These are phyloP conservation scores for Obelidium mucronatum DNA, from an alignment of 192 early-diverging fungal species.

Conservation along the genomic window DNA sequence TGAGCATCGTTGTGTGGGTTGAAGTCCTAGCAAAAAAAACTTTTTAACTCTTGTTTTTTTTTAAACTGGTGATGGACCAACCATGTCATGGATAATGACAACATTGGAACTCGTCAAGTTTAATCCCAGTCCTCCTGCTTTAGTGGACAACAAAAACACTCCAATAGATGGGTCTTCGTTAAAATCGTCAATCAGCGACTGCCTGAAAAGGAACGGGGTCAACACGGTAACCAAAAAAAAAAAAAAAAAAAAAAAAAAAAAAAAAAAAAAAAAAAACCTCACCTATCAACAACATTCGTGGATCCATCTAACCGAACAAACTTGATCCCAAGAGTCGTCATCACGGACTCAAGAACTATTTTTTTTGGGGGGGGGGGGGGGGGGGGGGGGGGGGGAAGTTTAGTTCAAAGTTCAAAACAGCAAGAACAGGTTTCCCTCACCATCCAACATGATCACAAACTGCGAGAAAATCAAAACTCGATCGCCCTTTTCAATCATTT, in stretches of 20 bases:
- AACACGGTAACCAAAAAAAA: slow-evolving; percentile 7
- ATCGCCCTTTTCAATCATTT: slow-evolving; percentile 56
- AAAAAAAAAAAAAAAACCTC: neutral
- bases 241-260: neutral
- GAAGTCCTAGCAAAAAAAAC: slow-evolving; percentile 63
- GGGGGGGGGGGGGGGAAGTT: neutral
- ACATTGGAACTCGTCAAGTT: slow-evolving; percentile 95
- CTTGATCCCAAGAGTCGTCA: slow-evolving; percentile 43
- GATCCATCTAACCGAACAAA: slow-evolving; percentile 49
- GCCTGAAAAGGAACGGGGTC: slow-evolving; percentile 13
- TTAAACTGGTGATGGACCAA: slow-evolving; percentile 6
- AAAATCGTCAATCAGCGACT: slow-evolving; percentile 80
- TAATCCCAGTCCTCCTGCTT: slow-evolving; percentile 96
- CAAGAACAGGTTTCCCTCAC: neutral
- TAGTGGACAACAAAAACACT: slow-evolving; percentile 93
- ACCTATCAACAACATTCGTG: slow-evolving; percentile 44
- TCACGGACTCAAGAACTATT: slow-evolving; percentile 57
- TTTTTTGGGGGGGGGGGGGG: no score
- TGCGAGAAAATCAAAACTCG: slow-evolving; percentile 58
- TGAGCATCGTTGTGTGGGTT: slow-evolving; percentile 79
- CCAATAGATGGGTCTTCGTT: slow-evolving; percentile 64
- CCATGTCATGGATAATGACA: slow-evolving; percentile 85
- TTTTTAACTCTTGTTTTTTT: neutral
- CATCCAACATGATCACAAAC: slow-evolving; percentile 65
- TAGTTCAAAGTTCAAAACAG: neutral